Percentiles rank a stretch among this genome's conserved stretches.
These are phyloP conservation scores for Thalassiosira livingstoniorum DNA, from an alignment of 352 stramenopile genomes.

Conservation along the genomic window DNA sequence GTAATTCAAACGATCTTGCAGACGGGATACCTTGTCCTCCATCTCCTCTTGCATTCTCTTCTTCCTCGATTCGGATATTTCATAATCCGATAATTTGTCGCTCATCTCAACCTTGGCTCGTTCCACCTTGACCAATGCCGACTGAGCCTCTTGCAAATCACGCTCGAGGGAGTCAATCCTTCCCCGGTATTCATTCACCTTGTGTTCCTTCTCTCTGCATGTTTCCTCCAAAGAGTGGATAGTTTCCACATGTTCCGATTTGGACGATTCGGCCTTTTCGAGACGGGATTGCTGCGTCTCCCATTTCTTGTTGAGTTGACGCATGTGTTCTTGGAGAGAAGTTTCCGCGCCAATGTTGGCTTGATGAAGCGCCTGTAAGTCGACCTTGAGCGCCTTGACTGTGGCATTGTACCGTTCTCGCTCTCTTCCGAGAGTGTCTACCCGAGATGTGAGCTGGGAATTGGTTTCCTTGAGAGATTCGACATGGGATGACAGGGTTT, in stretches of 20 bases:
- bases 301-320: slow-evolving; percentile 51
- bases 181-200: slow-evolving; percentile 17
- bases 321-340: slow-evolving; percentile 61
- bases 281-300: slow-evolving; percentile 14
- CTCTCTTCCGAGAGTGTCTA: slow-evolving; percentile 37
- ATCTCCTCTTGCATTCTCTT: slow-evolving; percentile 32
- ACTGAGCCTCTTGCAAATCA: slow-evolving; percentile 26
- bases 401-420: slow-evolving; percentile 61
- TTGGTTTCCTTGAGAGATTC: too few relatives aligned
- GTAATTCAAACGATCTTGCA: slow-evolving; percentile 29
- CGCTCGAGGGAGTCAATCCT: slow-evolving; percentile 13
- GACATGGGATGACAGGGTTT: too few relatives aligned
- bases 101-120: slow-evolving; percentile 25
- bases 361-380: slow-evolving; percentile 46
- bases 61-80: slow-evolving; percentile 33
- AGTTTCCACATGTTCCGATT: slow-evolving; percentile 39
- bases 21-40: slow-evolving; percentile 12
- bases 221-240: slow-evolving; percentile 35
- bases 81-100: slow-evolving; percentile 28
- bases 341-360: slow-evolving; percentile 40
- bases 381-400: slow-evolving; percentile 57
- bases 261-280: slow-evolving; percentile 29
- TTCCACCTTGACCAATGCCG: slow-evolving; percentile 24
- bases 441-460: slow-evolving; percentile 21
- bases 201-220: slow-evolving; percentile 35